phyloP scores from a whole-genome alignment of 768 basidiomycete genomes.

The Lactarius deliciosus region DNA sequence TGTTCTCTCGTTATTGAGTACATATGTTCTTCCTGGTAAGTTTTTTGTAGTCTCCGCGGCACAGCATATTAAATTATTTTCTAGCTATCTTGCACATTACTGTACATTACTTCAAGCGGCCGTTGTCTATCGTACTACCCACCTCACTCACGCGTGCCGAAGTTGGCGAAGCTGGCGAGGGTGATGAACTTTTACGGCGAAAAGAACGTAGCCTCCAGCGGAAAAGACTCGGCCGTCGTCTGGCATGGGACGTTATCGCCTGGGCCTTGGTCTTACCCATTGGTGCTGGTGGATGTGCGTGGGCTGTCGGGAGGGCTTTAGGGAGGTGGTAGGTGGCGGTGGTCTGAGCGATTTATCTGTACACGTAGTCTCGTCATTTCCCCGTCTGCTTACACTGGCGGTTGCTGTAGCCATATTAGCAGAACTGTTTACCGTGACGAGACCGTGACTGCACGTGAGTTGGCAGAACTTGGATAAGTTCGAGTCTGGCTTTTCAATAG shows the following conservation, averaged over 20 bases:
- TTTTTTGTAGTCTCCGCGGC: neutral
- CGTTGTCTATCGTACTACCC: slow-evolving; percentile 82
- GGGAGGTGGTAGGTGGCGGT: slow-evolving; percentile 48
- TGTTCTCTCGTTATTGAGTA: slow-evolving; percentile 51
- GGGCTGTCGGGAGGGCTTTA: slow-evolving; percentile 54
- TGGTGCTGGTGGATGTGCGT: slow-evolving; percentile 54
- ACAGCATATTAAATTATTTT: neutral
- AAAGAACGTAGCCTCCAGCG: slow-evolving; percentile 86
- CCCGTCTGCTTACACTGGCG: slow-evolving; percentile 5
- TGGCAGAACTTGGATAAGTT: neutral
- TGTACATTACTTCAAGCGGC: slow-evolving; percentile 81
- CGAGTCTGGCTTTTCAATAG: neutral
- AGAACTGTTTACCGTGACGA: neutral
- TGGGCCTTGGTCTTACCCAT: slow-evolving; percentile 70
- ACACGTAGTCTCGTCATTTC: slow-evolving; percentile 13
- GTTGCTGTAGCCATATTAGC: slow-evolving; percentile 19
- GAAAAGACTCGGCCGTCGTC: slow-evolving; percentile 63
- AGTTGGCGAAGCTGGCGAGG: slow-evolving; percentile 22
- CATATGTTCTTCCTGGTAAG: slow-evolving; percentile 64
- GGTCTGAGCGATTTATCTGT: slow-evolving; percentile 14
- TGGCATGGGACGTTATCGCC: slow-evolving; percentile 83
- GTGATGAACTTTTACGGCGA: slow-evolving; percentile 74
- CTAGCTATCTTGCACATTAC: slow-evolving; percentile 74
- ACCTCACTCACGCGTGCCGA: slow-evolving; percentile 18
- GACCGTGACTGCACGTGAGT: slow-evolving; percentile 12